A percentile compares a stretch with the other conserved stretches of the same genome.
Evolutionary conservation across 78 protist genomes (phyloP).

Genomic region (Cavenderia fasciculata): DNA sequence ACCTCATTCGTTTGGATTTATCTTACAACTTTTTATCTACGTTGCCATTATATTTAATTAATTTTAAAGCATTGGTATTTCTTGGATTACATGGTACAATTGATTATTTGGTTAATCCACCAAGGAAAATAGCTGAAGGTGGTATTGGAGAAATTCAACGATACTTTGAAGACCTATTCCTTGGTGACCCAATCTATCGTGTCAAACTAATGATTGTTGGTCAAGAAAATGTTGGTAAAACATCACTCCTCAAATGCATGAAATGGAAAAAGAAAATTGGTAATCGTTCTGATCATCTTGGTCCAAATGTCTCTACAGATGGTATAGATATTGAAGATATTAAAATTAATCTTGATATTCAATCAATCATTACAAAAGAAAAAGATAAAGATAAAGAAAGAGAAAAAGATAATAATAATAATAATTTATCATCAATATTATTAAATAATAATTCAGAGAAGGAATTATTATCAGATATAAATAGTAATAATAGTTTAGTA

Average conservation of each 20-base stretch:
- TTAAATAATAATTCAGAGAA: too few relatives aligned
- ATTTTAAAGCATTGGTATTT: neutral
- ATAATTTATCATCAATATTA: too few relatives aligned
- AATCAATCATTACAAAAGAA: too few relatives aligned
- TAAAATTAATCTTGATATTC: slow-evolving; percentile 31
- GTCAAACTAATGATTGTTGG: slow-evolving; percentile 78
- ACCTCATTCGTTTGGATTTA: slow-evolving; percentile 42
- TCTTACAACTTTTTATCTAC: slow-evolving; percentile 27
- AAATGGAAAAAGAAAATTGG: slow-evolving; percentile 50
- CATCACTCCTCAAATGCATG: slow-evolving; percentile 52
- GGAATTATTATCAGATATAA: too few relatives aligned
- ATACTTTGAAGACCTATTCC: slow-evolving; percentile 49
- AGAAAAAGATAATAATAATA: too few relatives aligned
- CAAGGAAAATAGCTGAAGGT: slow-evolving; percentile 47
- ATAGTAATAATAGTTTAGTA: too few relatives aligned
- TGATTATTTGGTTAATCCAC: slow-evolving; percentile 41
- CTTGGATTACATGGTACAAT: slow-evolving; percentile 29
- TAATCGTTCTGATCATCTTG: slow-evolving; percentile 18
- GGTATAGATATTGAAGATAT: slow-evolving; percentile 78
- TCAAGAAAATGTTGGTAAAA: slow-evolving; percentile 77
- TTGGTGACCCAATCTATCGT: slow-evolving; percentile 61
- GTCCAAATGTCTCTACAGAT: slow-evolving; percentile 68
- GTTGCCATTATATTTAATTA: slow-evolving; percentile 23
- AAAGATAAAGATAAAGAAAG: too few relatives aligned
- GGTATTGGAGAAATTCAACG: slow-evolving; percentile 36